These are phyloP conservation scores for Persicaria tinctoria DNA, from an alignment of 148 eudicot genomes.

Conservation along the genomic window DNA sequence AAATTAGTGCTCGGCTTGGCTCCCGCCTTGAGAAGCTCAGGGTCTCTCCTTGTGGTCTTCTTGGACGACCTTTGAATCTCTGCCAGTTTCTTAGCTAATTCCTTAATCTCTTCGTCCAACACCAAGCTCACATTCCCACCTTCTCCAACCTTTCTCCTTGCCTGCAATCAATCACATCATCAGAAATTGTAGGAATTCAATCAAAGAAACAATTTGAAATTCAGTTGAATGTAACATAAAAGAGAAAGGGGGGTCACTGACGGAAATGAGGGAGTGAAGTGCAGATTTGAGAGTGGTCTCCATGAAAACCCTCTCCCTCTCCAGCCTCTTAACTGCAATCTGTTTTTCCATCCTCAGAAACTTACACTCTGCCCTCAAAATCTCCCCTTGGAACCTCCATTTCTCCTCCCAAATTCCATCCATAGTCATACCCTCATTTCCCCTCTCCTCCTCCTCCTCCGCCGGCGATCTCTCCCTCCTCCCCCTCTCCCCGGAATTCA, in stretches of 20 bases:
- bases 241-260: constrained; percentile 20
- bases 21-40: not conserved
- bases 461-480: not conserved
- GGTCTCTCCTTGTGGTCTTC: constrained; percentile 15
- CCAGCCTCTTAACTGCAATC: constrained; percentile 48
- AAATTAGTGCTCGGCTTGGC: constrained; percentile 32
- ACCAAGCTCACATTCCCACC: constrained; percentile 40
- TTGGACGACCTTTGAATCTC: constrained; percentile 41
- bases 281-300: constrained; percentile 55
- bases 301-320: constrained; percentile 39
- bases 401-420: constrained; percentile 36
- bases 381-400: constrained; percentile 79
- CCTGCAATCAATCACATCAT: constrained; percentile 27
- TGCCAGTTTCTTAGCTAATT: constrained; percentile 47
- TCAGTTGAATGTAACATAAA: no score
- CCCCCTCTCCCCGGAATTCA: constrained; percentile 19
- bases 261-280: constrained; percentile 50
- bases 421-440: not conserved
- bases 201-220: not conserved
- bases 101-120: constrained; percentile 58
- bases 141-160: constrained; percentile 64
- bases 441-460: constrained; percentile 13
- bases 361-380: constrained; percentile 77
- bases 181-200: no score
- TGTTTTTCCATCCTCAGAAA: constrained; percentile 67